phyloP scores from a whole-genome alignment of 495 filamentous ascomycete species.

The Coniosporium apollinis region DNA sequence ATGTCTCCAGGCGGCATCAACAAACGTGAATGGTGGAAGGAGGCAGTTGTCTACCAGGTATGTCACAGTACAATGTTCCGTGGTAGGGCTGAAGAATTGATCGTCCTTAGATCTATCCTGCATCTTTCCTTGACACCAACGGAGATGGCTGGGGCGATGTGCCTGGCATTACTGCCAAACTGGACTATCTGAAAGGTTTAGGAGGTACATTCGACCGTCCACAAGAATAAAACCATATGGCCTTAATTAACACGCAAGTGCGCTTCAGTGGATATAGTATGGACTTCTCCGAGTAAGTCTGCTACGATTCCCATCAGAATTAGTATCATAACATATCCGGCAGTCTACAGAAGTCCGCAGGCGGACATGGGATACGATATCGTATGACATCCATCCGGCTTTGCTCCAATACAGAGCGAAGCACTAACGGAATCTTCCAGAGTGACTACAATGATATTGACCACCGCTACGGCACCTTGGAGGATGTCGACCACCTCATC shows the following conservation, averaged over 20 bases:
- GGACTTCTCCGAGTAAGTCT: slow-evolving; percentile 21
- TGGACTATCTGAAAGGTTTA: slow-evolving; percentile 24
- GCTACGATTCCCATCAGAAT: not conserved
- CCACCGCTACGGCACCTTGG: slow-evolving; percentile 35
- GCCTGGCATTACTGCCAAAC: slow-evolving; percentile 21
- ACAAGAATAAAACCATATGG: too few relatives aligned
- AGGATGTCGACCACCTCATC: slow-evolving; percentile 37
- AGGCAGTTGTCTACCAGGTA: slow-evolving; percentile 24
- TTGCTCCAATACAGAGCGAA: not conserved
- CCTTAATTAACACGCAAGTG: too few relatives aligned
- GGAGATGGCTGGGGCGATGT: slow-evolving; percentile 26
- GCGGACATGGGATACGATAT: slow-evolving; percentile 29
- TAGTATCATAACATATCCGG: too few relatives aligned
- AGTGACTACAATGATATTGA: slow-evolving; percentile 26
- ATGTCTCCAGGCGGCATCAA: slow-evolving; percentile 8
- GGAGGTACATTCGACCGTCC: slow-evolving; percentile 15
- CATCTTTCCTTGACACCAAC: slow-evolving; percentile 22
- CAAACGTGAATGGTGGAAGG: slow-evolving; percentile 25
- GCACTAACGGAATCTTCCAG: not conserved
- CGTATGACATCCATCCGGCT: slow-evolving; percentile 2
- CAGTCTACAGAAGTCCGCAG: slow-evolving; percentile 24
- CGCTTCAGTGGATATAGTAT: slow-evolving; percentile 20
- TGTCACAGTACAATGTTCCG: not conserved
- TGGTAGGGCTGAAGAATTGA: not conserved
- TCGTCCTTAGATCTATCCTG: slow-evolving; percentile 19